phyloP scores from a whole-genome alignment of 495 filamentous ascomycete genomes.

The Podospora fimiseda region DNA sequence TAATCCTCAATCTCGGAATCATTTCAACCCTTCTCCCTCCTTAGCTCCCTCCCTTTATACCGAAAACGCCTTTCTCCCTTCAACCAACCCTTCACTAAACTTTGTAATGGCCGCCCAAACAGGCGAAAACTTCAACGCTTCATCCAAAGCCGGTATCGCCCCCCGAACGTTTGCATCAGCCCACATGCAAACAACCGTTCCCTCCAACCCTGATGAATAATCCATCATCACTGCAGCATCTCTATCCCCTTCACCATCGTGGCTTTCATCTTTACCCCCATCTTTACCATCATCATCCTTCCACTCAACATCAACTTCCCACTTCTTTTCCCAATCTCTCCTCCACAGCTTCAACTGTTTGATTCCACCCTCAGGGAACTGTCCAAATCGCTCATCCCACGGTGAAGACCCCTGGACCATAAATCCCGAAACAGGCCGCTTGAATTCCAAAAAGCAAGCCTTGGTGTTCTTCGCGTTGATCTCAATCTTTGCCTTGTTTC shows the following conservation, averaged over 20 bases:
- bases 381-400: conserved; percentile 62
- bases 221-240: no score
- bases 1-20: no score
- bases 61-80: conserved; percentile 50
- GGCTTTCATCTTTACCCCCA: conserved; percentile 15
- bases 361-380: conserved; percentile 47
- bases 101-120: conserved; percentile 74
- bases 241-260: conserved; percentile 25
- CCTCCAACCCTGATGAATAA: no score
- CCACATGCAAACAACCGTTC: conserved; percentile 77
- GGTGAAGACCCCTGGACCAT: conserved; percentile 34
- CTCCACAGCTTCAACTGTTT: conserved; percentile 38
- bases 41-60: conserved; percentile 11
- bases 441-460: conserved; percentile 29
- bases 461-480: conserved; percentile 29
- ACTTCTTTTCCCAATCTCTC: conserved; percentile 68
- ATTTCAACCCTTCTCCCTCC: not conserved
- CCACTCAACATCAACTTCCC: conserved; percentile 75
- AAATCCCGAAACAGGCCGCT: conserved; percentile 21
- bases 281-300: conserved; percentile 21
- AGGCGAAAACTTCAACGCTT: conserved; percentile 68
- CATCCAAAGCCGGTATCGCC: conserved; percentile 78
- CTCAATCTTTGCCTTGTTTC: conserved; percentile 19
- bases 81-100: conserved; percentile 70
- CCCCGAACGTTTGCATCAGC: conserved; percentile 69